phyloP scores from a whole-genome alignment of 2,329 filamentous ascomycete species.

The Ophiocordyceps sinensis region DNA sequence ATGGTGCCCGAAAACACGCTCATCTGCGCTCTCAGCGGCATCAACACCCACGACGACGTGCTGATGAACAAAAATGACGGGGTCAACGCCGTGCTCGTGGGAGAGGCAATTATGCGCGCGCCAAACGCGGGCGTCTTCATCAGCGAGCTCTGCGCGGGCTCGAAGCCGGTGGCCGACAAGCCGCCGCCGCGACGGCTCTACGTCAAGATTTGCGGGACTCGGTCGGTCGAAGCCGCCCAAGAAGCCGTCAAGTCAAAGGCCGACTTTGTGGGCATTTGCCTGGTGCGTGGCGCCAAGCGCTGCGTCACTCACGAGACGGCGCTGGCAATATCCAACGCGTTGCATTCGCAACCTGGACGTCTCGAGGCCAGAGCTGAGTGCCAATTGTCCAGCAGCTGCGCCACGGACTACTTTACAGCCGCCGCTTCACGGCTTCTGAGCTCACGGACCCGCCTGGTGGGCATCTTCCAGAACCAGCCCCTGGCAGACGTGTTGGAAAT shows the following conservation, averaged over 20 bases:
- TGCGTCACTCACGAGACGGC: slow-evolving; percentile 69
- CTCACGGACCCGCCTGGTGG: slow-evolving; percentile 63
- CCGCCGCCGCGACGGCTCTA: slow-evolving; percentile 36
- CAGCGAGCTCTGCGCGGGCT: slow-evolving; percentile 59
- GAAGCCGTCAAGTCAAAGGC: slow-evolving; percentile 76
- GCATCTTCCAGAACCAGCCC: slow-evolving; percentile 87
- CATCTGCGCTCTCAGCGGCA: slow-evolving; percentile 88
- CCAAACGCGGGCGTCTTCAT: slow-evolving; percentile 74
- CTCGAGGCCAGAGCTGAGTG: slow-evolving; percentile 17
- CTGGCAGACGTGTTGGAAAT: slow-evolving; percentile 68
- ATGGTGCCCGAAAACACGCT: slow-evolving; percentile 77
- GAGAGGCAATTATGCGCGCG: slow-evolving; percentile 90
- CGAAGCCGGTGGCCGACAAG: slow-evolving; percentile 18
- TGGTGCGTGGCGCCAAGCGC: slow-evolving; percentile 69
- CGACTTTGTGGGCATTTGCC: slow-evolving; percentile 85
- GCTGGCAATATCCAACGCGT: slow-evolving; percentile 61
- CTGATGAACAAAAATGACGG: slow-evolving; percentile 76
- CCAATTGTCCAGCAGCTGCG: slow-evolving; percentile 14
- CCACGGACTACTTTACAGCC: slow-evolving; percentile 58
- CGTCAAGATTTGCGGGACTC: slow-evolving; percentile 89
- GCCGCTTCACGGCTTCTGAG: slow-evolving; percentile 32
- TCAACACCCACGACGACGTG: slow-evolving; percentile 79
- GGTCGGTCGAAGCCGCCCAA: slow-evolving; percentile 65
- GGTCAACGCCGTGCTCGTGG: slow-evolving; percentile 84
- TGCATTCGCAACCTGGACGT: slow-evolving; percentile 52